A percentile compares a stretch with the other conserved stretches of the same genome.
Evolutionary conservation across 352 stramenopile genomes (phyloP).

Genomic region (Phytophthora kernoviae): DNA sequence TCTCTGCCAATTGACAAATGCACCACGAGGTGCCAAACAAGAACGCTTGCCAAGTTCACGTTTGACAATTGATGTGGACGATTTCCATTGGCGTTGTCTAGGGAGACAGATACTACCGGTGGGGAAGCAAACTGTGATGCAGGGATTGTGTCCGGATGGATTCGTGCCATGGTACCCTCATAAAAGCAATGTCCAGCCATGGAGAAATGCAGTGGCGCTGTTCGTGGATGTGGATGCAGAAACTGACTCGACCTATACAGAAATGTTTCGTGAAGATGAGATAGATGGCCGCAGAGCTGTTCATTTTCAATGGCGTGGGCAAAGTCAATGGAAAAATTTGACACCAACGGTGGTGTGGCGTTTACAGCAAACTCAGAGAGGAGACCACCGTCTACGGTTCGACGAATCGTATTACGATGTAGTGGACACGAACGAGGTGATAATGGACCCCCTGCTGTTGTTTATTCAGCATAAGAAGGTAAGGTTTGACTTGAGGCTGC

Average conservation of each 20-base stretch:
- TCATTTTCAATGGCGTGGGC: conserved; percentile 68
- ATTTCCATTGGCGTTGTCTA: conserved; percentile 47
- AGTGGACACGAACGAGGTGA: neutral
- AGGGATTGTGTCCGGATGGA: conserved; percentile 35
- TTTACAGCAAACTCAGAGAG: conserved; percentile 32
- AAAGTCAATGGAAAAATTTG: conserved; percentile 31
- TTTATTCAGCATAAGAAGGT: conserved; percentile 49
- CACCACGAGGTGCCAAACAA: neutral
- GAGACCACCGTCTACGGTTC: conserved; percentile 37
- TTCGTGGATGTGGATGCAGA: conserved; percentile 15
- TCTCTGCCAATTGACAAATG: neutral
- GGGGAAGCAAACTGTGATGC: conserved; percentile 44
- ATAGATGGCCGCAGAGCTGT: conserved; percentile 20
- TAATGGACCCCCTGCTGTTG: conserved; percentile 41
- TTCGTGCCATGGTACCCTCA: conserved; percentile 24
- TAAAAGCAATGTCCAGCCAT: conserved; percentile 44
- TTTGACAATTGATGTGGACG: conserved; percentile 31
- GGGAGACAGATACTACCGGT: conserved; percentile 44
- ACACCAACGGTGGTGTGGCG: conserved; percentile 35
- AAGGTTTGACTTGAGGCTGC: neutral
- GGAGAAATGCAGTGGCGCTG: conserved; percentile 44
- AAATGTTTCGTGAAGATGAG: conserved; percentile 48
- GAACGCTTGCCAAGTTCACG: conserved; percentile 1
- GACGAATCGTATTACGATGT: conserved; percentile 31
- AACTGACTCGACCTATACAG: conserved; percentile 35